These are phyloP conservation scores for Penicillium samsonianum DNA, from an alignment of 495 filamentous ascomycete species.

Conservation along the genomic window DNA sequence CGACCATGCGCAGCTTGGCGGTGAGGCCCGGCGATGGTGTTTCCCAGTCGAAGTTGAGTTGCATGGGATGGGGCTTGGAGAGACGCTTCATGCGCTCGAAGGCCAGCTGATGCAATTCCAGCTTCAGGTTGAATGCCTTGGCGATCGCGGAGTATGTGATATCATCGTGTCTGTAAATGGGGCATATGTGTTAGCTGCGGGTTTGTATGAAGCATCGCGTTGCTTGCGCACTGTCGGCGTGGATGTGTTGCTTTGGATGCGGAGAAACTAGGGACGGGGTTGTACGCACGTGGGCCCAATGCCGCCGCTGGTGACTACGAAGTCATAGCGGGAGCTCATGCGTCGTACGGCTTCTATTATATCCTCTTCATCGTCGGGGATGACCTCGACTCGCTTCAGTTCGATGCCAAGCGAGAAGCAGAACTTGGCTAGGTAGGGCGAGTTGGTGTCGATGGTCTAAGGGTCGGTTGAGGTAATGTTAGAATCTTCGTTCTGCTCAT, in stretches of 20 bases:
- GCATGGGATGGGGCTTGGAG: conserved; percentile 67
- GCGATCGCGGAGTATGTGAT: conserved; percentile 96
- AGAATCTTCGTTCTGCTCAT: not conserved
- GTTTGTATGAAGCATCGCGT: not conserved
- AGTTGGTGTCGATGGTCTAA: conserved; percentile 89
- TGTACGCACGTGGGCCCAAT: conserved; percentile 84
- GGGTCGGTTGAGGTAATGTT: not conserved
- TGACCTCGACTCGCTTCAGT: conserved; percentile 86
- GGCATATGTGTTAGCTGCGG: not conserved
- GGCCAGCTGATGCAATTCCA: conserved; percentile 73
- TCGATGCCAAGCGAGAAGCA: conserved; percentile 90
- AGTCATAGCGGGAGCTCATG: conserved; percentile 87
- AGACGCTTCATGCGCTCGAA: conserved; percentile 80
- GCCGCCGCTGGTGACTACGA: conserved; percentile 91
- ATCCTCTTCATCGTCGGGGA: conserved; percentile 85
- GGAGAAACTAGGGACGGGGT: conserved; percentile 6
- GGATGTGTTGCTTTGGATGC: not conserved
- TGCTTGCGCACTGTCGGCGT: not conserved
- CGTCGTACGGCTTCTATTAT: conserved; percentile 84
- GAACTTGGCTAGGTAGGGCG: conserved; percentile 85
- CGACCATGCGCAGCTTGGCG: conserved; percentile 87
- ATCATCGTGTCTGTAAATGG: conserved; percentile 75
- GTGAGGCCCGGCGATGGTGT: conserved; percentile 72
- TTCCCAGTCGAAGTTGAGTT: conserved; percentile 83
- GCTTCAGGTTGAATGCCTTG: conserved; percentile 76